These are phyloP conservation scores for Tolypocladium pustulatum DNA, from an alignment of 2,329 filamentous ascomycete species.

Conservation along the genomic window DNA sequence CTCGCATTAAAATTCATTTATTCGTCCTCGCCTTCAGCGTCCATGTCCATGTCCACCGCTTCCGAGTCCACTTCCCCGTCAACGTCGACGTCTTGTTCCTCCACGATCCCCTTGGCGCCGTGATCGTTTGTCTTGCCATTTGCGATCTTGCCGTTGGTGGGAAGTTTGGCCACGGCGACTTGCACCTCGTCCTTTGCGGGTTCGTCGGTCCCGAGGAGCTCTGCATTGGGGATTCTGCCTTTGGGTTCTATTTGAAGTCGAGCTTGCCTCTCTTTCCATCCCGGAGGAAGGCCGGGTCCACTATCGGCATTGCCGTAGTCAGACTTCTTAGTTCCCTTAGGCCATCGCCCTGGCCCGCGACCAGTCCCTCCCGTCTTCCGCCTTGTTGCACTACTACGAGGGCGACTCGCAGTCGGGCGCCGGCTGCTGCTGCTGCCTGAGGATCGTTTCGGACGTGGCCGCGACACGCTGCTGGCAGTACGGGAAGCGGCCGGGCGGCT, in stretches of 20 bases:
- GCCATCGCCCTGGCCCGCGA: conserved; percentile 54
- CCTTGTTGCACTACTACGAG: conserved; percentile 31
- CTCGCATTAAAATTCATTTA: conserved; percentile 3
- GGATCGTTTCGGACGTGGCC: conserved; percentile 30
- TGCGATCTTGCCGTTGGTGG: conserved; percentile 9
- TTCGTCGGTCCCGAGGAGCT: conserved; percentile 9
- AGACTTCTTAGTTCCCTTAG: conserved; percentile 57
- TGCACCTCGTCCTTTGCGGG: conserved; percentile 21
- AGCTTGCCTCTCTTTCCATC: conserved; percentile 31
- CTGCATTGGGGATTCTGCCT: conserved; percentile 7
- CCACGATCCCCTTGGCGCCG: not conserved
- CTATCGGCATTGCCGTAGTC: conserved; percentile 58
- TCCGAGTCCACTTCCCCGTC: not conserved
- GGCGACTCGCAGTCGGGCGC: conserved; percentile 23
- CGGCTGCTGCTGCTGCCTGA: conserved; percentile 16
- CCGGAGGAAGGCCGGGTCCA: conserved; percentile 51
- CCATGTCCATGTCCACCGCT: conserved; percentile 16
- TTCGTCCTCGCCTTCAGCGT: conserved; percentile 24
- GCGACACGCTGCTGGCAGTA: conserved; percentile 21
- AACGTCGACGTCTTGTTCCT: conserved; percentile 8
- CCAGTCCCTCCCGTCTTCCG: conserved; percentile 53
- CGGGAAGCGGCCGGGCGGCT: conserved; percentile 26
- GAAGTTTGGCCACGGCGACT: conserved; percentile 16
- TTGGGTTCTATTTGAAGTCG: conserved; percentile 8
- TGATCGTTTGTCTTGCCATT: conserved; percentile 6